Base-by-base conservation (phyloP, 257 asterid species). In the Salvia splendens region DNA sequence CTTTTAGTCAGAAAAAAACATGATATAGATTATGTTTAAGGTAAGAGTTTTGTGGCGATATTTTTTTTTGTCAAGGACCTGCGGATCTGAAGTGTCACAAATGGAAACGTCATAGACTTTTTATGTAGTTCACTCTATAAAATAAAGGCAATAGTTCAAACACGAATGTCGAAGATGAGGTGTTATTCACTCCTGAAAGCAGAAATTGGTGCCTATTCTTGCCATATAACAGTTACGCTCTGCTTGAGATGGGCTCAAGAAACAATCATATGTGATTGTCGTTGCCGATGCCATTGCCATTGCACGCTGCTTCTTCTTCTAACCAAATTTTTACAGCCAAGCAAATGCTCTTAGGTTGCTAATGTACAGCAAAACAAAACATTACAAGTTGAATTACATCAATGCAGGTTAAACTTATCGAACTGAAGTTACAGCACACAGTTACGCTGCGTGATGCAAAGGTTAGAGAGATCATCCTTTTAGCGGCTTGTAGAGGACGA, bases 401-500 rank as follows among this genome's bases (percentile, higher is more conserved):
- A 56, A 30, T 20, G 45, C 7, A 24, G 41, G 36, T 58, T 57
- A 46, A 69, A 67, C 42, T 54, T 41, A 59, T 69, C 71, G 36
- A 59, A 16, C 58, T 28, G 41, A 64, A 50, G 60, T 35, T 6
- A 69, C 52, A 65, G 66, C 51, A 68, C 30, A n/a, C n/a, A n/a
- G n/a, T n/a, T 7, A 33, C 58, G 62, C 61, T 55, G 59, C 46
- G 50, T 17, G 28, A 38, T 16, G 32, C 14, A 28, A 33, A 61
- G 16, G 8, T 52, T 41, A 33, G 61, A 46, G 59, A 11, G 73
- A 61, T 87, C 78, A 87, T 83, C 88, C 90, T 75, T 83, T 83
- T 52, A 89, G 82, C 4, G 96, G 97, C 84, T 92, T 92, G 73
- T 89, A 92, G 17, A 89, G 92, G 75, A 89, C 95, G 9, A 88